Evolutionary conservation across 306 rosid genomes (phyloP), one percentile per base, ranked within the genome.

Genomic region (Carpinus viminea): DNA sequence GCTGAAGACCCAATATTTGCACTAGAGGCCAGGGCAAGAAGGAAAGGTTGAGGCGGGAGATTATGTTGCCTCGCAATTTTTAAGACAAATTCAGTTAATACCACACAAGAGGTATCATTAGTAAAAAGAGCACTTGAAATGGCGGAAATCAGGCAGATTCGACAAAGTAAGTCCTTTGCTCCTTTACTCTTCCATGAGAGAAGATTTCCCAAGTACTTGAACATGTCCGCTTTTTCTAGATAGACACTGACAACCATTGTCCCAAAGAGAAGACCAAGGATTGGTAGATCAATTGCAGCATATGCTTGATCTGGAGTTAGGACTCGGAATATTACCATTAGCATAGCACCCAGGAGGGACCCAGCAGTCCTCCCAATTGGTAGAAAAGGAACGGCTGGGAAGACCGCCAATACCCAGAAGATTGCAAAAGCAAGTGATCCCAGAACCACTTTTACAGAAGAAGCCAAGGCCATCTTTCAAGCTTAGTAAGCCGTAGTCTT

Each of bases 331-430:
- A 89, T 1, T 24, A 93, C 99, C 97, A 90, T 95, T 5, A 93
- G 93, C 93, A 91, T 84, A 66, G 96, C 99, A 53, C 99, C 99
- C 3, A 95, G 71, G 11, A 95, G 88, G 12, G 99, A 90, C 26
- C 98, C 99, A 76, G 97, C 97, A 18, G 98, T 93, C 84, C 99
- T 88, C 5, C 98, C 99, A 69, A 95, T 76, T 2, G 96, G 98
- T 57, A 95, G 85, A 72, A 88, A 88, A 26, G 99, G 98, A 38
- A 95, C 95, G 31, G 97, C 91, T 0, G 96, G 96, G 73, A 95
- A 93, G 65, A 95, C 96, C 2, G 99, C 99, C 81, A 95, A 66
- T 46, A 91, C 83, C 99, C 96, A 95, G 80, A 95, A 93, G 26
- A 89, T 54, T 72, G 81, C 92, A 62, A 95, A 91, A 68, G 93